Conservation (phyloP, 768 basidiomycete genomes). For the Tylopilus sp. region DNA sequence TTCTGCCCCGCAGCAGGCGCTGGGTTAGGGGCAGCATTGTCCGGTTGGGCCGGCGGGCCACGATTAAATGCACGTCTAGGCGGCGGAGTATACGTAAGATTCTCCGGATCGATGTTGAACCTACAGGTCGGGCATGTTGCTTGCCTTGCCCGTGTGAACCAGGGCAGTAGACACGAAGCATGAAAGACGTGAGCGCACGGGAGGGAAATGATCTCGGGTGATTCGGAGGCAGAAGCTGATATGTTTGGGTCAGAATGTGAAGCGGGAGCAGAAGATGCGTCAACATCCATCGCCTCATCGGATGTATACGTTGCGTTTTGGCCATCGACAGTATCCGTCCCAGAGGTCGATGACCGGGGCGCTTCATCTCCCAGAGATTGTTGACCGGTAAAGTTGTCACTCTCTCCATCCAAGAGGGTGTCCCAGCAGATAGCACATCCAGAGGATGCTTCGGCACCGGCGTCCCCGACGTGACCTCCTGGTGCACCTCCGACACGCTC, state of each 20-base stretch:
- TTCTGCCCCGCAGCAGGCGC: conserved; percentile 7
- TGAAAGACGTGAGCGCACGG: conserved; percentile 86
- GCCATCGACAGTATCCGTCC: background rate
- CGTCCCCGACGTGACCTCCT: conserved; percentile 30
- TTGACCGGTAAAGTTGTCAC: conserved; percentile 29
- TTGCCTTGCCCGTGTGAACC: conserved; percentile 76
- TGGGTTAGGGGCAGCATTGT: conserved; percentile 11
- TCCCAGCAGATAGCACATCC: conserved; percentile 80
- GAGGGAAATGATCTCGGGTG: conserved; percentile 56
- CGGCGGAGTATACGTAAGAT: conserved; percentile 47
- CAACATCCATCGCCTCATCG: conserved; percentile 18
- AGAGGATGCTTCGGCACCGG: conserved; percentile 37
- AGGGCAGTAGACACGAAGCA: conserved; percentile 71
- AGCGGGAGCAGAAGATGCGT: conserved; percentile 10
- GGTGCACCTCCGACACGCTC: conserved; percentile 45
- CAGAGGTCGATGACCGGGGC: background rate
- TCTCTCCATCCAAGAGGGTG: conserved; percentile 47
- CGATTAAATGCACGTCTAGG: conserved; percentile 19
- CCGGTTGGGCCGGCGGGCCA: conserved; percentile 11
- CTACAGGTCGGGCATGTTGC: conserved; percentile 84
- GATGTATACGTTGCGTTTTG: conserved; percentile 4
- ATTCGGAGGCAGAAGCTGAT: conserved; percentile 11
- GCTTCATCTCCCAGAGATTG: conserved; percentile 9
- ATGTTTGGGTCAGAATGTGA: conserved; percentile 12
- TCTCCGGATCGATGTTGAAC: conserved; percentile 80